Conservation (phyloP, 495 filamentous ascomycete species). For the Tuber magnatum region DNA sequence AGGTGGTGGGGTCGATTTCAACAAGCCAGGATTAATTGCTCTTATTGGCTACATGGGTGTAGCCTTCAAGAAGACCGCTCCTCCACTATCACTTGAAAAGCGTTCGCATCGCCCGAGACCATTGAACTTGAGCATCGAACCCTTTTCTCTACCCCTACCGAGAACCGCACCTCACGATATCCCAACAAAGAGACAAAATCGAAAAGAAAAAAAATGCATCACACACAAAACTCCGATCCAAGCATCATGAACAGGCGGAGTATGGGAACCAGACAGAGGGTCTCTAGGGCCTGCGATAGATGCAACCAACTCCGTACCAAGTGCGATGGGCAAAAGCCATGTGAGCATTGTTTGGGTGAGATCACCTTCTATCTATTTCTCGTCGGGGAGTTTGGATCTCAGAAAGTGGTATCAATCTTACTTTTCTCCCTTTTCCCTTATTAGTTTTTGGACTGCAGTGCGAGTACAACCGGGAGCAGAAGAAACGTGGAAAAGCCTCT, state of each 20-base stretch:
- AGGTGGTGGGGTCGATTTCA: constrained; percentile 2
- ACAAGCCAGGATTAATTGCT: background rate
- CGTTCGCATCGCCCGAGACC: background rate
- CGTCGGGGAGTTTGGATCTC: background rate
- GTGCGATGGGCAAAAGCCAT: constrained; percentile 84
- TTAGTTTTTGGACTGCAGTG: constrained; percentile 80
- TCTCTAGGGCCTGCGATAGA: constrained; percentile 57
- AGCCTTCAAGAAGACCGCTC: constrained; percentile 2
- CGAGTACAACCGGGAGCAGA: constrained; percentile 82
- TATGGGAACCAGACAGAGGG: constrained; percentile 33
- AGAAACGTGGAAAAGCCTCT: constrained; percentile 90
- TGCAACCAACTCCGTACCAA: constrained; percentile 92
- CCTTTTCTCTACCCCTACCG: background rate
- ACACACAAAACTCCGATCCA: constrained; percentile 18
- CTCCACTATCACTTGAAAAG: constrained; percentile 3
- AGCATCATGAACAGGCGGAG: constrained; percentile 30
- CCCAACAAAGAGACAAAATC: background rate
- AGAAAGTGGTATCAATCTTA: background rate
- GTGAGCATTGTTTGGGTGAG: constrained; percentile 84
- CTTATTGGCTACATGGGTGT: background rate
- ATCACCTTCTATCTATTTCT: constrained; percentile 7
- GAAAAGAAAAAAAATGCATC: background rate
- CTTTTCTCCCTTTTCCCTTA: constrained; percentile 36
- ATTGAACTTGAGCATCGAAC: background rate
- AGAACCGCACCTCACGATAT: background rate